Conservation (phyloP, 2,329 filamentous ascomycete genomes). For the Byssochlamys sp. region DNA sequence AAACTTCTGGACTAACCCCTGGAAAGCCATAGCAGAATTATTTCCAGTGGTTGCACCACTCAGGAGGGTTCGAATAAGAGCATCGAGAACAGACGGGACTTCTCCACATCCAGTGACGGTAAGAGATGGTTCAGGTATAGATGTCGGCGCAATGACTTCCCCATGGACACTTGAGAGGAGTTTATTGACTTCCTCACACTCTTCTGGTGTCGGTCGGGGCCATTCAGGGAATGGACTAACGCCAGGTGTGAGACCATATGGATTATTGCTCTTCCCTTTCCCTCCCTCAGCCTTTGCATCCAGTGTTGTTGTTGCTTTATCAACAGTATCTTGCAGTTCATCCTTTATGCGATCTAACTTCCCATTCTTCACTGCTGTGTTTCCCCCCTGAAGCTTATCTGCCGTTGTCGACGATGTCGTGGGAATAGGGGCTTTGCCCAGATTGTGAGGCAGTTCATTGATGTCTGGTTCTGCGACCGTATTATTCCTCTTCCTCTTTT, state of each 20-base stretch:
- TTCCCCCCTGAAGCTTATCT: slow-evolving; percentile 4
- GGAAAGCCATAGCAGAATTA: slow-evolving; percentile 58
- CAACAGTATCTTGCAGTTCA: slow-evolving; percentile 10
- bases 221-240: slow-evolving; percentile 59
- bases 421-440: slow-evolving; percentile 30
- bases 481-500: slow-evolving; percentile 16
- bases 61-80: slow-evolving; percentile 52
- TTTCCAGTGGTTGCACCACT: slow-evolving; percentile 51
- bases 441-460: slow-evolving; percentile 48
- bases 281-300: not conserved
- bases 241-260: slow-evolving; percentile 48
- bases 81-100: slow-evolving; percentile 56
- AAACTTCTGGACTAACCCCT: slow-evolving; percentile 54
- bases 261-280: slow-evolving; percentile 23
- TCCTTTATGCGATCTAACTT: slow-evolving; percentile 2
- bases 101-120: slow-evolving; percentile 62
- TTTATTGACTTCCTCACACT: slow-evolving; percentile 59
- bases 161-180: slow-evolving; percentile 60
- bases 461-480: slow-evolving; percentile 8
- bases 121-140: slow-evolving; percentile 59
- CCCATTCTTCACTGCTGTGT: slow-evolving; percentile 4
- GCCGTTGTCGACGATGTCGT: not conserved
- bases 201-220: slow-evolving; percentile 53
- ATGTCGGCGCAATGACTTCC: slow-evolving; percentile 53
- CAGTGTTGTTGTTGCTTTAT: slow-evolving; percentile 12